Base-by-base conservation (phyloP, 345 rosid species). In the Iberis pinnata region DNA sequence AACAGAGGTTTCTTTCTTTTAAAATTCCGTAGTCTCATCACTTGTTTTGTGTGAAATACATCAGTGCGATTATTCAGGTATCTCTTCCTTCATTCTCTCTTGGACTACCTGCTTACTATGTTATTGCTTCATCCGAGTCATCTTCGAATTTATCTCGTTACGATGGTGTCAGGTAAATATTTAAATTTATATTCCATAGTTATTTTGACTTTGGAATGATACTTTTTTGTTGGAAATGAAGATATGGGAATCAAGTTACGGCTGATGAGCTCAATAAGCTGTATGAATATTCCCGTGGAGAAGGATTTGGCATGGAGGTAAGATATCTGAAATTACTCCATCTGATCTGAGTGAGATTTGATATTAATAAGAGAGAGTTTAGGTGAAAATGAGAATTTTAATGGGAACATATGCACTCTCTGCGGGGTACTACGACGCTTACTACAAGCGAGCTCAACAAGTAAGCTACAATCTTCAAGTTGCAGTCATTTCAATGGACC, bases 361-460 rank as follows among this genome's bases (percentile, higher is more conserved):
- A 25, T 16, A 10, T 46, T n/a, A 45, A 59, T 39, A 11, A 22
- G 2, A 16, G 5, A 17, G 8, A 4, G 26, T 5, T 67, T 74
- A 89, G 96, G 96, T 89, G 41, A 86, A 89, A 75, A 89, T 77
- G 95, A 80, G 97, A 72, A 86, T 89, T 55, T 64, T 89, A 72
- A 89, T 86, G 96, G 97, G 97, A 72, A 84, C 96, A 18, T 89
- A 86, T 70, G 97, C 87, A 48, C 86, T 89, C 44, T 89, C 96
- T 45, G 85, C 94, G 15, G 97, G 96, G 53, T 89, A 86, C 70
- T 89, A 89, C 63, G 92, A 89, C 74, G 94, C 96, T 36, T 86
- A 86, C 63, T 86, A 89, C 74, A 89, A 82, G 72, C 90, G 95
- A 40, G 94, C 97, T 37, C 97, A 86, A 60, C 88, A 86, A 82